These are phyloP conservation scores for Brassica carinata DNA, from an alignment of 345 rosid genomes.

Conservation along the genomic window DNA sequence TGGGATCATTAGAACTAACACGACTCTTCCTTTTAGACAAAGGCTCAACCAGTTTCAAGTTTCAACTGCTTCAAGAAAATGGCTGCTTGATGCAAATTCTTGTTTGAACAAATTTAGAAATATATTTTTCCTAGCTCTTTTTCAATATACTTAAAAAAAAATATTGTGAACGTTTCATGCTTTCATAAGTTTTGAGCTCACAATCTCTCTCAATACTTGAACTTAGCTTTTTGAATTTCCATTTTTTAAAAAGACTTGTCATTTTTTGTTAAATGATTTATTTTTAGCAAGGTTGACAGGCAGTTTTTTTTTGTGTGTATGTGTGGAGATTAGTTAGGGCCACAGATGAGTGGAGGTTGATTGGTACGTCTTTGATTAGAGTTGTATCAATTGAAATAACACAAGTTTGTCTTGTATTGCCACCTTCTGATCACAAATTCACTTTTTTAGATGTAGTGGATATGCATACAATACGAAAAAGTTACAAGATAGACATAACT, in stretches of 20 bases:
- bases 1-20: not conserved
- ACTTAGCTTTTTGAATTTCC: no score
- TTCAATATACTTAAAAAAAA: not conserved
- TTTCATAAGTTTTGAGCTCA: no score
- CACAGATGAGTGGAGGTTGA: not conserved
- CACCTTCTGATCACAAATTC: not conserved
- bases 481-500: not conserved
- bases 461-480: not conserved
- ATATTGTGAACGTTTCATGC: no score
- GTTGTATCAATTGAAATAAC: not conserved
- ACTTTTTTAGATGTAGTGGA: not conserved
- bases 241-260: not conserved
- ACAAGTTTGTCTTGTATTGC: not conserved
- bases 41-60: not conserved
- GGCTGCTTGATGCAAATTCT: not conserved
- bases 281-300: not conserved
- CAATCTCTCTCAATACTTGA: no score
- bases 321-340: not conserved
- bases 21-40: not conserved
- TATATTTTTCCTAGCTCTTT: not conserved
- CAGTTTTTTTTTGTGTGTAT: not conserved
- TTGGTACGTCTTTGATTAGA: not conserved
- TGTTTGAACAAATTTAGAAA: not conserved
- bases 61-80: not conserved
- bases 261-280: not conserved